phyloP scores from a whole-genome alignment of 306 rosid genomes.

The Cicer bijugum region DNA sequence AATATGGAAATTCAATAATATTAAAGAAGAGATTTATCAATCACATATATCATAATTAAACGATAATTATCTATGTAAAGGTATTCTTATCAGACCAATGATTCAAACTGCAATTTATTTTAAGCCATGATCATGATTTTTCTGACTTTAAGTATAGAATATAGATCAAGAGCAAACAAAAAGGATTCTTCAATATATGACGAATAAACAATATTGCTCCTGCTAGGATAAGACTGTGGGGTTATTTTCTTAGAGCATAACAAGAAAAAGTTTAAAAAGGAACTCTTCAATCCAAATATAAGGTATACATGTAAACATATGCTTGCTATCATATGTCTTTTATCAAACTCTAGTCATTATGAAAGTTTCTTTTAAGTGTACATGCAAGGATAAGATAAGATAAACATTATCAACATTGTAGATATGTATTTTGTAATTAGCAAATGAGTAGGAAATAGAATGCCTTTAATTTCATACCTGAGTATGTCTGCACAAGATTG shows the following conservation, averaged over 20 bases:
- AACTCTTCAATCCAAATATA: background rate
- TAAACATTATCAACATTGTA: slow-evolving; percentile 33
- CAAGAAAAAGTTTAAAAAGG: background rate
- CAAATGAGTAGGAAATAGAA: slow-evolving; percentile 5
- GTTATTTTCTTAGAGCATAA: background rate
- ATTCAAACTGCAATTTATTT: slow-evolving; percentile 22
- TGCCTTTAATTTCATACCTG: slow-evolving; percentile 53
- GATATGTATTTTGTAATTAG: slow-evolving; percentile 20
- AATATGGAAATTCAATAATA: slow-evolving; percentile 12
- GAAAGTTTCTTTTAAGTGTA: slow-evolving; percentile 18
- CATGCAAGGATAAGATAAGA: slow-evolving; percentile 16
- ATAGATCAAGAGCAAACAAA: slow-evolving; percentile 22
- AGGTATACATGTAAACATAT: too few species aligned
- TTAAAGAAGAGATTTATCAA: slow-evolving; percentile 1
- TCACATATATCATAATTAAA: slow-evolving; percentile 12
- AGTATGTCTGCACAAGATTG: slow-evolving; percentile 59
- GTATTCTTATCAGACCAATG: slow-evolving; percentile 4
- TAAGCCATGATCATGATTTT: slow-evolving; percentile 7
- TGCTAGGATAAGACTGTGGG: background rate
- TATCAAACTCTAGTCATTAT: slow-evolving; percentile 35
- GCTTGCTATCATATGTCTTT: background rate
- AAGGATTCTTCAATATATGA: background rate
- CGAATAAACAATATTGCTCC: background rate
- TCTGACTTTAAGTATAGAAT: slow-evolving; percentile 19
- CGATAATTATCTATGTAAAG: slow-evolving; percentile 20